Base-by-base conservation (phyloP, 345 rosid genomes). In the Salix caprea region DNA sequence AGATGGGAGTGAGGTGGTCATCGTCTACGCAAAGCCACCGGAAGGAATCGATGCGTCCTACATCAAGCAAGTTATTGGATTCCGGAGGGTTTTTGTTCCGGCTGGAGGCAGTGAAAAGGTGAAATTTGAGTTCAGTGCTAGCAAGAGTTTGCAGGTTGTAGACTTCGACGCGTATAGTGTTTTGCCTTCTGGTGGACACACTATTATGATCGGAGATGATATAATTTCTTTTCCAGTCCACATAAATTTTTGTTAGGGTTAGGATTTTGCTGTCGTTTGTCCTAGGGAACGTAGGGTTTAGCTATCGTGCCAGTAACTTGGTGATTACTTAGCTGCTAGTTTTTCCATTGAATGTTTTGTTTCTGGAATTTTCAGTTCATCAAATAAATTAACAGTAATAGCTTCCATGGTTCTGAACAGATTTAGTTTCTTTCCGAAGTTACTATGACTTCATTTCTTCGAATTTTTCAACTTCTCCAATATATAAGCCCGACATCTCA, bases 1-100 rank as follows among this genome's bases (percentile, higher is more conserved):
- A 10, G 73, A 73, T 30, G 81, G 81, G 24, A 68, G 73, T 46
- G 77, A 78, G 5, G 72, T 60, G 12, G 42, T 78, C 2, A 73
- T 78, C 4, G 81, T 73, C 6, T 78, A 78, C 11, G 44, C 75
- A 10, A 65, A 54, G 64, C 76, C 80, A 5, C 80, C 80, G 1
- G 56, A 71, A 65, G 80, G 80, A 24, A 66, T 77, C 16, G 7
- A 2, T 1, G 76, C 21, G 0, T 10, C 80, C 24, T 28, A 72
- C 28, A 72, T 71, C 9, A 71, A 71, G 52, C 71, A 77, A 37
- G 76, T 77, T 9, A 30, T 77, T 34, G 80, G 66, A 5, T 77
- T 77, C 80, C 24, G 65, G 66, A 77, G 71, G 32, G 66, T 72
- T 1, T 77, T 71, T 52, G 71, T 77, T 36, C 36, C 46, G 0